Base-by-base conservation (phyloP, 164 flowering plant genomes). In the Cinnamomum chago region DNA sequence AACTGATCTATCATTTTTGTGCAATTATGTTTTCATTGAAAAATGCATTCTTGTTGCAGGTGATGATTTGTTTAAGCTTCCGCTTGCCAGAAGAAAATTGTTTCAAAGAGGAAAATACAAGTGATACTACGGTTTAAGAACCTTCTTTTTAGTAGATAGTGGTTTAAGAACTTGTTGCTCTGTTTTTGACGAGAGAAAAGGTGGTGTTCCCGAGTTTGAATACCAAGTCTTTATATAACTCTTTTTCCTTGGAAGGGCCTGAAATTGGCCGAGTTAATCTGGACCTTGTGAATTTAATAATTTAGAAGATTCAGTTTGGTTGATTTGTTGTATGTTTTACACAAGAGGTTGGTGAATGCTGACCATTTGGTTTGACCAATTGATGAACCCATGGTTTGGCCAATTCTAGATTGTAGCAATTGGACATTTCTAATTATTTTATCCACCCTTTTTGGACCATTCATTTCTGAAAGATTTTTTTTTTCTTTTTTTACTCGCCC, bases 61-160 rank as follows among this genome's bases (percentile, higher is more conserved):
- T 89, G 40, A 96, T 96, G 99, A 88, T 78, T 78, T 96, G 99
- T 78, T 83, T 94, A 71, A 96, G 97, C 81, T 94, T 94, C 81
- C 81, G 88, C 84, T 84, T 96, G 77, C 93, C 97, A 3, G 91
- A 84, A 72, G 90, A 93, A 87, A 79, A 88, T 40, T 92, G 98
- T 79, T 58, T 83, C 72, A 72, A n/a, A 58, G 82, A 80, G 67
- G 85, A 81, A 17, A 65, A 50, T 5, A 22, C 72, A 2, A 68
- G 27, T 18, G n/a, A 13, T 67, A 10, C 55, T 47, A 52, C 15
- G 14, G 58, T 52, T 52, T 52, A 52, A 52, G 35, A 52, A 24
- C 25, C 25, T 13, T 17, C 15, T 17, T 30, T 30, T 30, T 3
- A 2, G 35, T 30, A 30, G 35, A 30, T 2, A 30, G 47, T 35